A percentile compares a stretch with the other conserved stretches of the same genome.
Conservation (phyloP, 306 rosid species). For the Prunus padus region DNA sequence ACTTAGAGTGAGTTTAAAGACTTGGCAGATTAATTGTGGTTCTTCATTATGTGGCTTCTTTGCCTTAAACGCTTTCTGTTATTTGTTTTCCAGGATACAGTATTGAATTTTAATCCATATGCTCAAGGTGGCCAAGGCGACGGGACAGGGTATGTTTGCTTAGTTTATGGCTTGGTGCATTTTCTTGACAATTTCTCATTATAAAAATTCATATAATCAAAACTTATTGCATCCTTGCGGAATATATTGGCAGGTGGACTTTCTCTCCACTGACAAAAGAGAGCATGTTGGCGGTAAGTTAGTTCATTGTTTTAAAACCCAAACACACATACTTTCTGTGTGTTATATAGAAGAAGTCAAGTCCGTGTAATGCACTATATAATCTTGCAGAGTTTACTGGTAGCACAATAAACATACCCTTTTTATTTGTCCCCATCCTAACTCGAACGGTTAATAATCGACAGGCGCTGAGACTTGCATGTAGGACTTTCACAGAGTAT, state of each 20-base stretch:
- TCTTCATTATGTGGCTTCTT: slow-evolving; percentile 9
- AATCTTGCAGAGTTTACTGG: not conserved
- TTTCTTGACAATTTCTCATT: not conserved
- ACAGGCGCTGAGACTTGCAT: slow-evolving; percentile 65
- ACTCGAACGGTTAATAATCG: not conserved
- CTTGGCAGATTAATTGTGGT: slow-evolving; percentile 7
- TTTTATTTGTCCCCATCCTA: not conserved
- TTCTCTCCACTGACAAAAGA: slow-evolving; percentile 75
- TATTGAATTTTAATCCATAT: slow-evolving; percentile 61
- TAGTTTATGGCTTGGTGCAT: not conserved
- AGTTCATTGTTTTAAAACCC: not conserved
- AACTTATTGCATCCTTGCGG: slow-evolving; percentile 24
- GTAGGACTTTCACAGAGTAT: slow-evolving; percentile 51
- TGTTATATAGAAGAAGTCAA: not conserved
- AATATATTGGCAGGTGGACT: slow-evolving; percentile 68
- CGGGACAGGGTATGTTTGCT: slow-evolving; percentile 71
- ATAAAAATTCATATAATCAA: not conserved
- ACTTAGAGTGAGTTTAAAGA: slow-evolving; percentile 66
- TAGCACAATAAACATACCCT: not conserved
- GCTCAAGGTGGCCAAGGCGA: slow-evolving; percentile 48
- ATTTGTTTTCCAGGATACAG: slow-evolving; percentile 64
- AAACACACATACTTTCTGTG: not conserved
- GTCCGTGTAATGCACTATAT: not conserved
- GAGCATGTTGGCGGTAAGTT: slow-evolving; percentile 70
- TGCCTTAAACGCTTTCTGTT: slow-evolving; percentile 19